These are phyloP conservation scores for Smallanthus sonchifolius DNA, from an alignment of 129 eudicot genomes.

Conservation along the genomic window DNA sequence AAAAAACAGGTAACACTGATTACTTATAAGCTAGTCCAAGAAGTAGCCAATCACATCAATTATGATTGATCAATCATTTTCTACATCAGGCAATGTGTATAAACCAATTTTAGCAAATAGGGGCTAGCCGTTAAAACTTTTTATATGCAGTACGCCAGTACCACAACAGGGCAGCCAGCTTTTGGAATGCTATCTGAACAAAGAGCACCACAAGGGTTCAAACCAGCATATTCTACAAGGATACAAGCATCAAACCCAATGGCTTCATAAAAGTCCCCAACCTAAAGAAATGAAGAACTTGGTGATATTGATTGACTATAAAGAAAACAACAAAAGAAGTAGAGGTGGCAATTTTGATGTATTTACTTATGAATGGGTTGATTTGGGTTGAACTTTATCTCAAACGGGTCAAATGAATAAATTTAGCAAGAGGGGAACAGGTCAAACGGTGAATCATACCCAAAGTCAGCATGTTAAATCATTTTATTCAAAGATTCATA, in stretches of 20 bases:
- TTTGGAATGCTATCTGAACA: constrained; percentile 87
- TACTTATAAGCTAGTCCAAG: neutral
- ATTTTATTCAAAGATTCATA: neutral
- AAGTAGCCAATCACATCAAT: neutral
- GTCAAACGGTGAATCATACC: neutral
- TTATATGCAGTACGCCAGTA: constrained; percentile 33
- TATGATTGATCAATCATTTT: neutral
- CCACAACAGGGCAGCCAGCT: constrained; percentile 97
- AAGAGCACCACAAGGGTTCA: constrained; percentile 94
- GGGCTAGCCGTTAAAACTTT: neutral
- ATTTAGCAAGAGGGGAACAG: neutral
- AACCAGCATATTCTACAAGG: constrained; percentile 96
- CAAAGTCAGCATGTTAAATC: neutral
- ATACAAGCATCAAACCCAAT: constrained; percentile 95
- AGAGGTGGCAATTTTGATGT: neutral
- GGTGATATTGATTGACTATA: neutral
- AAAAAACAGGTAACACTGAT: neutral
- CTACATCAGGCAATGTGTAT: neutral
- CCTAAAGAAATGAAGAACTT: constrained; percentile 37
- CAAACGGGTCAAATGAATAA: neutral
- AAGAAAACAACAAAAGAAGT: neutral
- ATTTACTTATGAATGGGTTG: neutral
- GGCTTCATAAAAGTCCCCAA: constrained; percentile 97
- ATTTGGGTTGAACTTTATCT: neutral
- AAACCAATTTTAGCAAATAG: neutral